These are phyloP conservation scores for Fusarium drepaniforme DNA, from an alignment of 2,329 filamentous ascomycete genomes.

Conservation along the genomic window DNA sequence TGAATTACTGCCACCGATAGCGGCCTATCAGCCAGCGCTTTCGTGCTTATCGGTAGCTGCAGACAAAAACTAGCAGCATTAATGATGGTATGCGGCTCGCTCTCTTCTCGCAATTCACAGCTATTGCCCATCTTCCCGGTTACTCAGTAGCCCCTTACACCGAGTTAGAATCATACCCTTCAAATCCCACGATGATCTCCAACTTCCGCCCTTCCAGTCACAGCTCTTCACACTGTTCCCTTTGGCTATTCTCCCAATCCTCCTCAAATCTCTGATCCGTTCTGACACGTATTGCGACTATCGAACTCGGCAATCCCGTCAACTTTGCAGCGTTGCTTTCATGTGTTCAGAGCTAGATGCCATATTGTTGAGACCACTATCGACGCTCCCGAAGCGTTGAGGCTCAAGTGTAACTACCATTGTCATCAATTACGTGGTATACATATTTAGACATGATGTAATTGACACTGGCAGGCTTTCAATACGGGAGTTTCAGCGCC, in stretches of 20 bases:
- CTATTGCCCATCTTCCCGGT: not conserved
- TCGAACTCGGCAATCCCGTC: not conserved
- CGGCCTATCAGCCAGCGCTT: not conserved
- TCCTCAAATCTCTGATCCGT: not conserved
- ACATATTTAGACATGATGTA: not conserved
- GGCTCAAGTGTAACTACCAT: not conserved
- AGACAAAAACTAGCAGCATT: accelerated
- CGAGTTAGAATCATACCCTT: not conserved
- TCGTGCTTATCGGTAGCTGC: not conserved
- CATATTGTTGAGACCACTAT: not conserved
- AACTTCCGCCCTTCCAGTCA: not conserved
- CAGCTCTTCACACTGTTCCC: not conserved
- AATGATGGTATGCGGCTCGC: not conserved
- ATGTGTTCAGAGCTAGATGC: not conserved
- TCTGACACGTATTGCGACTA: not conserved
- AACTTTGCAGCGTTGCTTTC: not conserved
- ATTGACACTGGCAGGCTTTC: not conserved
- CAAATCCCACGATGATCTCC: not conserved
- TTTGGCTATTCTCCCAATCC: not conserved
- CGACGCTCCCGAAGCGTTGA: not conserved
- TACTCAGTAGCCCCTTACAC: not conserved
- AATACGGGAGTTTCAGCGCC: not conserved
- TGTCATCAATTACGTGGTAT: not conserved
- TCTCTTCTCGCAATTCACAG: not conserved
- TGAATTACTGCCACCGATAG: not conserved